phyloP scores from a whole-genome alignment of 345 rosid genomes.

The Combretum micranthum region DNA sequence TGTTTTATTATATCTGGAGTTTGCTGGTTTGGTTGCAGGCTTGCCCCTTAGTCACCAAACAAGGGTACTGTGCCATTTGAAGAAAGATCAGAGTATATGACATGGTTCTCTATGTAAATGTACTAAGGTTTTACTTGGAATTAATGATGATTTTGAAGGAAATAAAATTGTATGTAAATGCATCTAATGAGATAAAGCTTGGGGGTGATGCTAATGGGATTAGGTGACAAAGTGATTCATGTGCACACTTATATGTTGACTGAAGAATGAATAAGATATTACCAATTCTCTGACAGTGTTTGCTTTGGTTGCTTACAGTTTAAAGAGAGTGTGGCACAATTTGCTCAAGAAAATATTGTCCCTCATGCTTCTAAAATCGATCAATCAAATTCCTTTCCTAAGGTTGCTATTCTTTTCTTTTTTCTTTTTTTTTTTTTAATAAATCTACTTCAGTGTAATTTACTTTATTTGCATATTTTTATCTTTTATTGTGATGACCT shows the following conservation, averaged over 20 bases:
- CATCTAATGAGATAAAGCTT: too few relatives aligned
- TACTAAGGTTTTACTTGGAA: too few relatives aligned
- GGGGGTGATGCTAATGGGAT: neutral
- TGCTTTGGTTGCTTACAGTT: constrained; percentile 36
- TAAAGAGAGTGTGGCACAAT: constrained; percentile 82
- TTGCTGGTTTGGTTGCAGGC: too few relatives aligned
- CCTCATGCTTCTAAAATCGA: constrained; percentile 75
- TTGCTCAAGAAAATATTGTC: constrained; percentile 67
- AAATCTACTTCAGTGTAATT: neutral
- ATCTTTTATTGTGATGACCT: neutral
- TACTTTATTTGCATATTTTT: neutral
- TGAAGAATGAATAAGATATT: neutral
- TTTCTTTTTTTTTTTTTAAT: neutral
- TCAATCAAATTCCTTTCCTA: constrained; percentile 69
- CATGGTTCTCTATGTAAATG: too few relatives aligned
- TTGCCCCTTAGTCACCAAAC: too few relatives aligned
- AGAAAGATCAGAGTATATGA: too few relatives aligned
- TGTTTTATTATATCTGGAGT: too few relatives aligned
- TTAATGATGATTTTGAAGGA: too few relatives aligned
- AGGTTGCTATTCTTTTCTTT: constrained; percentile 28
- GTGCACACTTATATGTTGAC: neutral
- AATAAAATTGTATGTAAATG: too few relatives aligned
- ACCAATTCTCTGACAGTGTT: constrained; percentile 1
- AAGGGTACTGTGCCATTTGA: too few relatives aligned
- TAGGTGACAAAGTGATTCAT: neutral